Evolutionary conservation across 2,329 filamentous ascomycete genomes (phyloP).

Genomic region (Meredithiella fracta): DNA sequence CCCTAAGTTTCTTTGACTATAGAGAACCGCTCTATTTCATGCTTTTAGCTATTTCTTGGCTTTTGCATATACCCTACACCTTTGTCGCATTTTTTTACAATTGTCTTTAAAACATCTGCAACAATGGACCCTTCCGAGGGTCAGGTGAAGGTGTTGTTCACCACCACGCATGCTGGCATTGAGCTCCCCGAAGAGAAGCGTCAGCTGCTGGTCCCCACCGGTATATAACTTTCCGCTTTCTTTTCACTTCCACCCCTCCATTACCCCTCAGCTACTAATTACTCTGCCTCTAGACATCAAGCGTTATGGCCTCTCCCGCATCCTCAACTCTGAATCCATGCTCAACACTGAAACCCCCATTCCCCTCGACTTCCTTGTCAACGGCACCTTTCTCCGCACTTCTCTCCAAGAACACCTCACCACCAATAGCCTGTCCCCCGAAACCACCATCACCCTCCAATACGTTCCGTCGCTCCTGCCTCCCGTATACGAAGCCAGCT

Average conservation of each 20-base stretch:
- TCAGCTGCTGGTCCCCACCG: conserved; percentile 45
- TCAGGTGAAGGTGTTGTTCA: conserved; percentile 53
- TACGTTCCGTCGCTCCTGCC: conserved; percentile 87
- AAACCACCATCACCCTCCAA: conserved; percentile 74
- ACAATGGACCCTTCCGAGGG: conserved; percentile 27
- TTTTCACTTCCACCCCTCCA: background rate
- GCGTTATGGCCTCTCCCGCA: conserved; percentile 52
- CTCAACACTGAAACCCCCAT: conserved; percentile 48
- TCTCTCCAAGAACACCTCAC: conserved; percentile 83
- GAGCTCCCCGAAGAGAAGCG: conserved; percentile 45
- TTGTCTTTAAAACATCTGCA: background rate
- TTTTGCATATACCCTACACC: background rate
- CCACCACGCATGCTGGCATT: conserved; percentile 44
- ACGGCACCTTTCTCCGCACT: conserved; percentile 78
- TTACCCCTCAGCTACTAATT: background rate
- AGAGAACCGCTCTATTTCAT: too few relatives aligned
- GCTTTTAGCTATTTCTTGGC: background rate
- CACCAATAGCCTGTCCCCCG: conserved; percentile 70
- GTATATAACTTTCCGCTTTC: conserved; percentile 22
- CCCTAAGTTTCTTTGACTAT: too few relatives aligned
- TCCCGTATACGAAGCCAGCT: conserved; percentile 75
- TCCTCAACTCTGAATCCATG: conserved; percentile 57
- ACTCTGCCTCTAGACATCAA: conserved; percentile 37
- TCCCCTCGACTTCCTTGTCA: conserved; percentile 88
- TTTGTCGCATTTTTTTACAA: background rate